Conservation (phyloP, 2,329 filamentous ascomycete genomes). For the Hymenoscyphus repandus region DNA sequence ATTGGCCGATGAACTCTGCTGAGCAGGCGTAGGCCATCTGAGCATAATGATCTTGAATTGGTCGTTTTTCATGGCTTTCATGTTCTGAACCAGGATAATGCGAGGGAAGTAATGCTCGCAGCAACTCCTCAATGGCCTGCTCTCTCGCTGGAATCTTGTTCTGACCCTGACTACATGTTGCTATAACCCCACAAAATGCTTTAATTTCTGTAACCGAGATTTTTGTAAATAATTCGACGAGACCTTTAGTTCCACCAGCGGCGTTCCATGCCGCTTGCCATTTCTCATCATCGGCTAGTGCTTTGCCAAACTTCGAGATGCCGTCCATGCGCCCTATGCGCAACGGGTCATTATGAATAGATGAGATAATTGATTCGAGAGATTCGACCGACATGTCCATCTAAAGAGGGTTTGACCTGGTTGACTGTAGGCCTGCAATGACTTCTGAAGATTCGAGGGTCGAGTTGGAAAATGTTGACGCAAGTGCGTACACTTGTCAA, state of each 20-base stretch:
- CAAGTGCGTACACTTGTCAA: no score
- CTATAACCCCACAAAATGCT: conserved; percentile 4
- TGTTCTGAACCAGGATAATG: conserved; percentile 8
- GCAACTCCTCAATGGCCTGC: conserved; percentile 9
- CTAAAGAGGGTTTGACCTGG: no score
- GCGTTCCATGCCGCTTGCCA: conserved; percentile 11
- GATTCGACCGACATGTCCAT: no score
- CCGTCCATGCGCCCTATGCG: neutral
- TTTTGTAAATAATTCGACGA: conserved; percentile 3
- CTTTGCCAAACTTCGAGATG: conserved; percentile 12
- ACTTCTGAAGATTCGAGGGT: no score
- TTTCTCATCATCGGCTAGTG: conserved; percentile 6
- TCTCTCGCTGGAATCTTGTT: conserved; percentile 7
- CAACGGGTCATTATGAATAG: no score
- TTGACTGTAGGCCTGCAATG: no score
- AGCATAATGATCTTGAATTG: conserved; percentile 8
- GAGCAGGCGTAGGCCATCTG: conserved; percentile 11
- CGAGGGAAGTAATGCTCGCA: conserved; percentile 11
- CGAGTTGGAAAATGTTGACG: no score
- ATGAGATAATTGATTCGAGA: no score
- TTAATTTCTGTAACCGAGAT: conserved; percentile 11
- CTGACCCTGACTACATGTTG: conserved; percentile 3
- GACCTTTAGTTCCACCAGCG: conserved; percentile 8
- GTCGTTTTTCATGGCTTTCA: conserved; percentile 12
- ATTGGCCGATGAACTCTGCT: neutral